These are phyloP conservation scores for Pichia ethanolica DNA, from an alignment of 805 yeast species.

Conservation along the genomic window DNA sequence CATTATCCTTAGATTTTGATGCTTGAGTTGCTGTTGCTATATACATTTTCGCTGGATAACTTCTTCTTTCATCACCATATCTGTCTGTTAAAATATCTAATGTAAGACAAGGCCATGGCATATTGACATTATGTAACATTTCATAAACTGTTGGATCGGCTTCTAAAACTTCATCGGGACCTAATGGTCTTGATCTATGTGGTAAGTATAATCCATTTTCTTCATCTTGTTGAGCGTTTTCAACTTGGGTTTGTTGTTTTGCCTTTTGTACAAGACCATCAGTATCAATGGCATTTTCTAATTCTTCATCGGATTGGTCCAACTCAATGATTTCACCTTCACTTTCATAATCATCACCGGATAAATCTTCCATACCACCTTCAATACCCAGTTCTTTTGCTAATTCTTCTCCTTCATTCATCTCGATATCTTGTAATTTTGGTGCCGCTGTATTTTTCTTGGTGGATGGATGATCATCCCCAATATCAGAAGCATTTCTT, in stretches of 20 bases:
- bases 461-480: conserved; percentile 6
- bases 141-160: conserved; percentile 96
- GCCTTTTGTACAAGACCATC: conserved; percentile 54
- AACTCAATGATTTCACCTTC: conserved; percentile 84
- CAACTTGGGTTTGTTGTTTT: conserved; percentile 28
- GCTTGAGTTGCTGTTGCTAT: conserved; percentile 95
- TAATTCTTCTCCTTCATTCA: conserved; percentile 29
- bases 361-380: conserved; percentile 74
- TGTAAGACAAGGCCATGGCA: conserved; percentile 97
- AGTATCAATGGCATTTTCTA: conserved; percentile 43
- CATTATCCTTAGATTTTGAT: conserved; percentile 76
- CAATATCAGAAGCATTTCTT: conserved; percentile 25
- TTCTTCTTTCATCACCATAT: conserved; percentile 81
- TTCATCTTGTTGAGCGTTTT: conserved; percentile 4
- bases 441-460: conserved; percentile 10
- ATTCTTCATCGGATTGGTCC: conserved; percentile 51
- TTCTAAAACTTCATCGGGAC: conserved; percentile 92
- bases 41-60: conserved; percentile 80
- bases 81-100: conserved; percentile 82
- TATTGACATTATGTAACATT: conserved; percentile 87
- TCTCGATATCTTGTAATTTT: conserved; percentile 19
- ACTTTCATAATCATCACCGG: conserved; percentile 88
- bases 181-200: conserved; percentile 80
- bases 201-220: conserved; percentile 63
- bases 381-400: conserved; percentile 50